These are phyloP conservation scores for Debaryomycetaceae sp. DNA, from an alignment of 1,139 yeast species.

Conservation along the genomic window DNA sequence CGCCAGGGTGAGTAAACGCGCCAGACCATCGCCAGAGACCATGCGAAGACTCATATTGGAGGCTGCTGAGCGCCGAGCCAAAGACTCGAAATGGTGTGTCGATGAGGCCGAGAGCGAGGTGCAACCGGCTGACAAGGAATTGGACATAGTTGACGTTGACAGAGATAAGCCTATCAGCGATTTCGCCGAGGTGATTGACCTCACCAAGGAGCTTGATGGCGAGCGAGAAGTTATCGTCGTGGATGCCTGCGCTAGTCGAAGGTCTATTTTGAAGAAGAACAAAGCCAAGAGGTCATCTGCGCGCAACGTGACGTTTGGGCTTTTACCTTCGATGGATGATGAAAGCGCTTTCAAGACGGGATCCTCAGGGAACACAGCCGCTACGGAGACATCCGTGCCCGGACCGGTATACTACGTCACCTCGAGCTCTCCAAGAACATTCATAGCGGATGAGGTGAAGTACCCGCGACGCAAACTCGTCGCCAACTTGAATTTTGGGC, in stretches of 20 bases:
- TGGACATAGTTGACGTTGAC: conserved; percentile 23
- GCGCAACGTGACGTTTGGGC: conserved; percentile 10
- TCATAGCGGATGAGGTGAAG: conserved; percentile 14
- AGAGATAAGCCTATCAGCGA: conserved; percentile 4
- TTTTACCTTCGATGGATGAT: conserved; percentile 17
- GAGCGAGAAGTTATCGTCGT: conserved; percentile 19
- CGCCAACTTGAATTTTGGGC: conserved; percentile 22
- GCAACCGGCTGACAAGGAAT: conserved; percentile 31
- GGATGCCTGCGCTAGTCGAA: conserved; percentile 17
- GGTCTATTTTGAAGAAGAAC: conserved; percentile 13
- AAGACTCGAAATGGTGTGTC: conserved; percentile 56
- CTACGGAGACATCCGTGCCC: background rate
- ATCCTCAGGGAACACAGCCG: too few relatives aligned
- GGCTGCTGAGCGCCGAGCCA: conserved; percentile 65
- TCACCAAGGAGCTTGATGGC: conserved; percentile 18
- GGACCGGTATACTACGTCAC: conserved; percentile 16
- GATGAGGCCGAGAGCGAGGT: conserved; percentile 17
- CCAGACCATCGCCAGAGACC: conserved; percentile 11
- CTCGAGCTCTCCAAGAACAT: conserved; percentile 21
- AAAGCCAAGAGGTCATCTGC: conserved; percentile 2
- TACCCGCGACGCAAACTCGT: conserved; percentile 24
- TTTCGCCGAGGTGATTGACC: conserved; percentile 21
- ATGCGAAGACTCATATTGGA: conserved; percentile 49
- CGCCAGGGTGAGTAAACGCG: conserved; percentile 10
- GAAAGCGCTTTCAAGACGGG: conserved; percentile 9